phyloP scores from a whole-genome alignment of 129 eudicot species.

The Flaveria brownii region DNA sequence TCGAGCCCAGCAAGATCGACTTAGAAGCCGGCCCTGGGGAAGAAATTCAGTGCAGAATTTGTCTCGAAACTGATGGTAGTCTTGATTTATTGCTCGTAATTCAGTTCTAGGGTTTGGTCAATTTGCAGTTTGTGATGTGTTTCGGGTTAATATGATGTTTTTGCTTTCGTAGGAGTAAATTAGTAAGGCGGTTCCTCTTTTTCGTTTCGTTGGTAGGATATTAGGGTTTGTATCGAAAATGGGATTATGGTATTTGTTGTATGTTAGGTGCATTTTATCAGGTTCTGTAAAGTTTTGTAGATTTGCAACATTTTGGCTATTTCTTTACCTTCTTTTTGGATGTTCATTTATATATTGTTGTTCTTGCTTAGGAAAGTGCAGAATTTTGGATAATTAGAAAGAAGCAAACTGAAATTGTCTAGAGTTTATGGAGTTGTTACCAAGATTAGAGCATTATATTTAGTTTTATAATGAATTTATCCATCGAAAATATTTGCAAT shows the following conservation, averaged over 20 bases:
- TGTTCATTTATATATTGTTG: not conserved
- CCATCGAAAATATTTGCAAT: not conserved
- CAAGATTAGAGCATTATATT: no score
- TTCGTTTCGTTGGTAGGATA: not conserved
- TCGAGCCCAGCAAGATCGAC: slow-evolving; percentile 57
- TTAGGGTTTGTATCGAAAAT: slow-evolving; percentile 10
- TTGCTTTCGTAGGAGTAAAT: not conserved
- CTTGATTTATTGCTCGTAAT: slow-evolving; percentile 19
- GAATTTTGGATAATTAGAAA: slow-evolving; percentile 3
- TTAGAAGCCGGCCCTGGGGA: slow-evolving; percentile 96
- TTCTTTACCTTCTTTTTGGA: no score
- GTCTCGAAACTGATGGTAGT: slow-evolving; percentile 94
- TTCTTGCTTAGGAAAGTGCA: not conserved
- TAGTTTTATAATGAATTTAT: not conserved
- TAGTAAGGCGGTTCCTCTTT: not conserved
- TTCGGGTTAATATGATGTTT: not conserved
- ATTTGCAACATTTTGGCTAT: not conserved
- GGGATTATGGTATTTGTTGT: not conserved
- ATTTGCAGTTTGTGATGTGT: slow-evolving; percentile 1
- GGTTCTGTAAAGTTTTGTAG: not conserved
- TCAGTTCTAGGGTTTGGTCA: slow-evolving; percentile 26
- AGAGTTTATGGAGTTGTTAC: not conserved
- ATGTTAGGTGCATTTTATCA: not conserved
- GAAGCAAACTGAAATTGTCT: slow-evolving; percentile 5
- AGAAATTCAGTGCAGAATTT: slow-evolving; percentile 95